Conservation (phyloP, 176 grass and related monocot genomes). For the Oryza nivara region DNA sequence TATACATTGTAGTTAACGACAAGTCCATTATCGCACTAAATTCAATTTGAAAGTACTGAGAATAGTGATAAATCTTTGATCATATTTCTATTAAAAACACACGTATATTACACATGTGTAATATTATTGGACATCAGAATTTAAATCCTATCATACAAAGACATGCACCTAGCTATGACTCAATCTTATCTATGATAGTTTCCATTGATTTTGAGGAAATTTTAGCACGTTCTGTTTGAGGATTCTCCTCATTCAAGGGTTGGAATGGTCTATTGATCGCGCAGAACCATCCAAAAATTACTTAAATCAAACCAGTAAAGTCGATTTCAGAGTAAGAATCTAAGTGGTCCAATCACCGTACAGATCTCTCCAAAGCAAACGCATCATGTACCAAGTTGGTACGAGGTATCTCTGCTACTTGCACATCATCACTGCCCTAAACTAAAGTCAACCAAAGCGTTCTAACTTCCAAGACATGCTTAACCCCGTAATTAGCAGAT, state of each 20-base stretch:
- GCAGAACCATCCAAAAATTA: neutral
- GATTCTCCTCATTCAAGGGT: neutral
- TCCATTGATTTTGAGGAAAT: neutral
- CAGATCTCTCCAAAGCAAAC: neutral
- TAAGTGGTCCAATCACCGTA: neutral
- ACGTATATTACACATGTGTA: neutral
- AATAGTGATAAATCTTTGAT: too few relatives aligned
- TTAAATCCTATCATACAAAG: too few relatives aligned
- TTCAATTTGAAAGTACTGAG: too few relatives aligned
- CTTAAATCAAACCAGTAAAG: neutral
- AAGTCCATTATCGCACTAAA: too few relatives aligned
- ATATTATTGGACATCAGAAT: neutral
- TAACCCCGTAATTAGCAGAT: neutral
- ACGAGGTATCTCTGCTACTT: conserved; percentile 30
- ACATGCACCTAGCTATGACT: too few relatives aligned
- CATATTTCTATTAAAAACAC: too few relatives aligned
- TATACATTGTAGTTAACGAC: too few relatives aligned
- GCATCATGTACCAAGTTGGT: neutral
- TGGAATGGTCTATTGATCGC: neutral
- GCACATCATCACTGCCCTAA: neutral
- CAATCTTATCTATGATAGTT: too few relatives aligned
- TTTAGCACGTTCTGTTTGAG: neutral
- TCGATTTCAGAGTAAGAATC: neutral
- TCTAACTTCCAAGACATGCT: neutral
- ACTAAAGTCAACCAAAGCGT: neutral